These are phyloP conservation scores for Ogataea pignaliae DNA, from an alignment of 805 yeast species.

Conservation along the genomic window DNA sequence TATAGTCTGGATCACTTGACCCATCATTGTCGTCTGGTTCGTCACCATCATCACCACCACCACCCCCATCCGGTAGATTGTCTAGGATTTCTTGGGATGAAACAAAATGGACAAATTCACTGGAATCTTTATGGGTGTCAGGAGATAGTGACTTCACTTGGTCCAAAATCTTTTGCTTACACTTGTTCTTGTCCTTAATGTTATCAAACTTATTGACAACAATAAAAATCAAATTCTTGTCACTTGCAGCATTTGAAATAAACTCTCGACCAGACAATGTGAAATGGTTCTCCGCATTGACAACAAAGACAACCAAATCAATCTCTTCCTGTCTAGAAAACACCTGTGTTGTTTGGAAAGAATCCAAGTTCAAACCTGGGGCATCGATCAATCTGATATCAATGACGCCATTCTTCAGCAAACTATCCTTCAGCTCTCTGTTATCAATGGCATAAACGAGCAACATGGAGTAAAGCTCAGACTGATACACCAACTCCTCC, in stretches of 20 bases:
- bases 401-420: conserved; percentile 83
- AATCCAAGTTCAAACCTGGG: conserved; percentile 92
- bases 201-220: conserved; percentile 91
- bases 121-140: conserved; percentile 80
- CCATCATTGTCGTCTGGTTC: conserved; percentile 31
- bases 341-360: conserved; percentile 90
- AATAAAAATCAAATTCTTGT: conserved; percentile 86
- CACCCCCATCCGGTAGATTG: conserved; percentile 33
- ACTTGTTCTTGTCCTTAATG: conserved; percentile 74
- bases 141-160: conserved; percentile 87
- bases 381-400: conserved; percentile 94
- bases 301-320: conserved; percentile 93
- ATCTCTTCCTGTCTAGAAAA: conserved; percentile 96
- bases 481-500: conserved; percentile 65
- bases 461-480: conserved; percentile 66
- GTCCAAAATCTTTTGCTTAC: conserved; percentile 70
- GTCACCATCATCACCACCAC: conserved; percentile 33
- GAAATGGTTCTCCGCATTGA: conserved; percentile 92
- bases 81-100: conserved; percentile 52
- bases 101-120: conserved; percentile 92
- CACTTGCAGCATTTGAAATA: conserved; percentile 83
- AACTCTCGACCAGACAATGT: conserved; percentile 93
- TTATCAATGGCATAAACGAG: conserved; percentile 80
- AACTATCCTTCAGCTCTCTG: conserved; percentile 60
- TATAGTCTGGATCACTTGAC: conserved; percentile 29